A percentile compares a stretch with the other conserved stretches of the same genome.
phyloP scores from a whole-genome alignment of 495 filamentous ascomycete species.

The Hypoxylon crocopeplum region DNA sequence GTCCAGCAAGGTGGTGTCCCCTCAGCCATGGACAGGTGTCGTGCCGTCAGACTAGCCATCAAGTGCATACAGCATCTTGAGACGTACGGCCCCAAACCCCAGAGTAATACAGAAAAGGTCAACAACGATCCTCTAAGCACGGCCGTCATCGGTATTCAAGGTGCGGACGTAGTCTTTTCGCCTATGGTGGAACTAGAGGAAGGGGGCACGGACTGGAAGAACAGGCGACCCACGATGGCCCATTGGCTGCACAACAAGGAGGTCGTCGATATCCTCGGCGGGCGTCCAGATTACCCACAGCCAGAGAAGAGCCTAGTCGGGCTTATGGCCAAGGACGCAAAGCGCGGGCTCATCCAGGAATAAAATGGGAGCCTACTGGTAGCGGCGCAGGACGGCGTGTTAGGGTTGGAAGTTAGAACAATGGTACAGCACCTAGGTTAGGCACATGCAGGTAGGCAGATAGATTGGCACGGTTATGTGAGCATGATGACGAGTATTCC shows the following conservation, averaged over 20 bases:
- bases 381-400: neutral
- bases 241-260: constrained; percentile 85
- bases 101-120: constrained; percentile 62
- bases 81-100: constrained; percentile 68
- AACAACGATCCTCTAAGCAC: constrained; percentile 71
- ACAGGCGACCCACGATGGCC: constrained; percentile 81
- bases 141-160: constrained; percentile 89
- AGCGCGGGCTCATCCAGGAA: constrained; percentile 50
- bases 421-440: constrained; percentile 18
- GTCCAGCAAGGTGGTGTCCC: constrained; percentile 96
- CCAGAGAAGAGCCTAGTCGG: constrained; percentile 55
- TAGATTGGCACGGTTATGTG: constrained; percentile 26
- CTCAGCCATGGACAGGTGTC: constrained; percentile 92
- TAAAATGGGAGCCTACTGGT: neutral
- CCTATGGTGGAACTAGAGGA: constrained; percentile 77
- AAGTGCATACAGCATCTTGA: constrained; percentile 91
- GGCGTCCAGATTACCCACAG: constrained; percentile 60
- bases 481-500: constrained; percentile 20
- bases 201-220: constrained; percentile 91
- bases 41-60: constrained; percentile 89
- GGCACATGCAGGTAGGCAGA: constrained; percentile 12
- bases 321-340: constrained; percentile 60
- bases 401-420: constrained; percentile 13
- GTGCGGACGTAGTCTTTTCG: constrained; percentile 85
- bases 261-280: constrained; percentile 84